Evolutionary conservation across 2,329 filamentous ascomycete genomes (phyloP).

Genomic region (Botryotinia narcissicola): DNA sequence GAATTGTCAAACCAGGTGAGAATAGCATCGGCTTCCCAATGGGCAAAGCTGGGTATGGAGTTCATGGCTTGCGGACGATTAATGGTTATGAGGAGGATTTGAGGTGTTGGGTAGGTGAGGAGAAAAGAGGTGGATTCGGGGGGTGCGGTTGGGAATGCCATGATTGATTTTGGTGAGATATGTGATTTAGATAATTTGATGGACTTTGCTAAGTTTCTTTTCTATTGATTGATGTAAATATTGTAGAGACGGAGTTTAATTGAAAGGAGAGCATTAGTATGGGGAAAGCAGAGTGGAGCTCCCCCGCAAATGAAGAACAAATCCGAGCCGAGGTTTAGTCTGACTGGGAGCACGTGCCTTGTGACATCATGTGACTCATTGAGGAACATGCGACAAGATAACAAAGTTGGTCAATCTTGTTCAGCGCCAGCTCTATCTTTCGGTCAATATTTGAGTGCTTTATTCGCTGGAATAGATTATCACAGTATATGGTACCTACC

Average conservation of each 20-base stretch:
- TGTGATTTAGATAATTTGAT: conserved; percentile 36
- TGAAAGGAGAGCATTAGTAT: conserved; percentile 22
- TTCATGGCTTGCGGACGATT: conserved; percentile 51
- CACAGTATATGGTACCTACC: not conserved
- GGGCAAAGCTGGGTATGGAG: conserved; percentile 43
- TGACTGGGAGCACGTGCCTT: not conserved
- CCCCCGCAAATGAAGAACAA: conserved; percentile 1
- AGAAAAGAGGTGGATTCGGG: conserved; percentile 27
- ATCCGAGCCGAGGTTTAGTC: conserved; percentile 5
- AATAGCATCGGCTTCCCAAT: conserved; percentile 45
- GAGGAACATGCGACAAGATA: not conserved
- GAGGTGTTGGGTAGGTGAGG: conserved; percentile 47
- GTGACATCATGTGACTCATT: not conserved
- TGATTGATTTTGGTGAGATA: conserved; percentile 41
- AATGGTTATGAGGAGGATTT: conserved; percentile 59
- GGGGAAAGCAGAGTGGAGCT: not conserved
- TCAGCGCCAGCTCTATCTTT: not conserved
- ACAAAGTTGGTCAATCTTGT: not conserved
- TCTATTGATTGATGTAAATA: conserved; percentile 37
- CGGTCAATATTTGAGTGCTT: not conserved
- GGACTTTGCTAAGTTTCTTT: conserved; percentile 41
- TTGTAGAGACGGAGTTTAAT: not conserved
- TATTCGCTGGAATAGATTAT: not conserved
- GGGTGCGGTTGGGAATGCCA: conserved; percentile 38
- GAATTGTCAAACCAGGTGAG: conserved; percentile 63